Evolutionary conservation across 176 grass and related monocot genomes (phyloP).

Genomic region (bread wheat (Triticum aestivum)): DNA sequence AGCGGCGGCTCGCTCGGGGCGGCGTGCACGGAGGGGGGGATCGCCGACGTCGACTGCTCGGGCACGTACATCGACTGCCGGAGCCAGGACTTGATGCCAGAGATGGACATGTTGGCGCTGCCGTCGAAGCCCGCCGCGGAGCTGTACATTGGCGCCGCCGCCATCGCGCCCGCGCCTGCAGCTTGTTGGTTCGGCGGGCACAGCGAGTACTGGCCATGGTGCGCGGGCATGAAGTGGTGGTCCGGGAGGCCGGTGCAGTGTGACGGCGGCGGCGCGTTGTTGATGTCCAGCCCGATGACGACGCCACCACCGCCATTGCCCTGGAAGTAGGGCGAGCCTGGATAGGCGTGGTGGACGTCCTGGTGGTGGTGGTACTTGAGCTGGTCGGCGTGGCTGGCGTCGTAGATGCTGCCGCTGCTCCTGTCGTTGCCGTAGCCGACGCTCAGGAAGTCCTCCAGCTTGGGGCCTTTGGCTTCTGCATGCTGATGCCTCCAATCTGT

Average conservation of each 20-base stretch:
- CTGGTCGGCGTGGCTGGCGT: constrained; percentile 26
- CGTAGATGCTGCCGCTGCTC: constrained; percentile 34
- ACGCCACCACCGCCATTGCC: neutral
- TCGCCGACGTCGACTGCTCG: constrained; percentile 27
- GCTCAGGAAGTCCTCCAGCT: constrained; percentile 82
- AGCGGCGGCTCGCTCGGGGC: constrained; percentile 11
- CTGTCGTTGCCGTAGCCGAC: constrained; percentile 42
- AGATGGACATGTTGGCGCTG: constrained; percentile 62
- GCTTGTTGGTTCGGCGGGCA: constrained; percentile 16
- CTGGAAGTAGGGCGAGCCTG: constrained; percentile 38
- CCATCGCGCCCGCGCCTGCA: neutral
- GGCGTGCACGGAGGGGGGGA: constrained; percentile 44
- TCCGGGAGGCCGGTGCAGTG: constrained; percentile 25
- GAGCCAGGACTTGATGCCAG: constrained; percentile 92
- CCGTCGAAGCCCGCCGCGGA: constrained; percentile 17
- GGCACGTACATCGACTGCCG: constrained; percentile 57
- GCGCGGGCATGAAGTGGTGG: constrained; percentile 19
- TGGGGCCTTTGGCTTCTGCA: constrained; percentile 54
- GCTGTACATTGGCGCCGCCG: constrained; percentile 39
- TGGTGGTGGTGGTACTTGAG: constrained; percentile 40
- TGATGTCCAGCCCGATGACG: constrained; percentile 52
- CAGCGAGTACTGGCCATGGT: constrained; percentile 33
- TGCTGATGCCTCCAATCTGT: constrained; percentile 58
- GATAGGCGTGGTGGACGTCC: constrained; percentile 27
- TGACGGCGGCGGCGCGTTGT: constrained; percentile 61